These are phyloP conservation scores for Apiospora malaysiana DNA, from an alignment of 2,329 filamentous ascomycete species.

Conservation along the genomic window DNA sequence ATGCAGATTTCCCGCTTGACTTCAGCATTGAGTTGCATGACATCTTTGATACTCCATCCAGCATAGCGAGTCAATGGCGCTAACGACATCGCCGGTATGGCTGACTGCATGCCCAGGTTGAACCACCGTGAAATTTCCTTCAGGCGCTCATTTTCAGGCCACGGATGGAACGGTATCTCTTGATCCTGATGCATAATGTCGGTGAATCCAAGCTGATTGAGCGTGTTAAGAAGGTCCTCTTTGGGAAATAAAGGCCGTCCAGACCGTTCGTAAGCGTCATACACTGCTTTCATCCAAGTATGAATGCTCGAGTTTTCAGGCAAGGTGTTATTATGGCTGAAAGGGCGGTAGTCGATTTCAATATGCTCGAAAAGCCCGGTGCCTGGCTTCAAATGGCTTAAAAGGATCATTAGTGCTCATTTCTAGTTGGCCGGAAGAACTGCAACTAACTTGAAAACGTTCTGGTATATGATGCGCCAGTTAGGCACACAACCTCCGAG, in stretches of 20 bases:
- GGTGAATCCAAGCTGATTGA: slow-evolving; percentile 77
- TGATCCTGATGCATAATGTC: slow-evolving; percentile 76
- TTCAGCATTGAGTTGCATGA: slow-evolving; percentile 64
- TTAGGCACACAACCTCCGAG: slow-evolving; percentile 77
- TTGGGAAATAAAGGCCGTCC: slow-evolving; percentile 69
- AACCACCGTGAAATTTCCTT: slow-evolving; percentile 82
- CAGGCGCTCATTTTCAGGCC: slow-evolving; percentile 68
- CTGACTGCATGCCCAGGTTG: slow-evolving; percentile 76
- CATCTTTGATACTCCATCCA: slow-evolving; percentile 63
- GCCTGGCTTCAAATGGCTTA: slow-evolving; percentile 77
- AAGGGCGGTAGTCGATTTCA: slow-evolving; percentile 83
- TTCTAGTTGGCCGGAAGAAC: slow-evolving; percentile 17
- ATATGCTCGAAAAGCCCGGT: slow-evolving; percentile 83
- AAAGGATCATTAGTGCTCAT: slow-evolving; percentile 28
- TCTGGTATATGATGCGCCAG: slow-evolving; percentile 77
- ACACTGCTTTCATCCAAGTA: slow-evolving; percentile 73
- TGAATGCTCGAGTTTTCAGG: slow-evolving; percentile 61
- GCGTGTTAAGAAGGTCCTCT: slow-evolving; percentile 58
- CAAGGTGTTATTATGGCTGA: slow-evolving; percentile 70
- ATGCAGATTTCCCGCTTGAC: slow-evolving; percentile 74
- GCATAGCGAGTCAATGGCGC: slow-evolving; percentile 73
- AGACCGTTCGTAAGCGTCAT: slow-evolving; percentile 69
- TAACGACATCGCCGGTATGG: slow-evolving; percentile 74
- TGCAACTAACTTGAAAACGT: slow-evolving; percentile 64
- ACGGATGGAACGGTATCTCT: slow-evolving; percentile 75